phyloP scores from a whole-genome alignment of 441 rosid species.

The Gossypium laxum region DNA sequence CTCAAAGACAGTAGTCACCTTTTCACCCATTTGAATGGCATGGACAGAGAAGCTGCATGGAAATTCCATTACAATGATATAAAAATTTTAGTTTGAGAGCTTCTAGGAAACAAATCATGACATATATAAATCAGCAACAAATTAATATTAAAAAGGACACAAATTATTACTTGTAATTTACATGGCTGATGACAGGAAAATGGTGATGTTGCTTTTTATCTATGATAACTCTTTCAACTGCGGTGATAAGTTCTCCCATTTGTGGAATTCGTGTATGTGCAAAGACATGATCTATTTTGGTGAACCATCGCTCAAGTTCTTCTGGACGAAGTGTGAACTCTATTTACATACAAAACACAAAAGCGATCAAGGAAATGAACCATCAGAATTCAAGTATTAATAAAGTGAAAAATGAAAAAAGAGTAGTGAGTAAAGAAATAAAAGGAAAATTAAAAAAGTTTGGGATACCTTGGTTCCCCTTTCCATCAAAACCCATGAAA shows the following conservation, averaged over 20 bases:
- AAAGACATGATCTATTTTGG: conserved; percentile 79
- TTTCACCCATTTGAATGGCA: conserved; percentile 85
- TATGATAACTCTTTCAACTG: conserved; percentile 56
- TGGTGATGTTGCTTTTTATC: conserved; percentile 61
- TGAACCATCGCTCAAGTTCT: conserved; percentile 96
- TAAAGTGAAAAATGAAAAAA: conserved; percentile 13
- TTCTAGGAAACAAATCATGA: conserved; percentile 2
- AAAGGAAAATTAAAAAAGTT: neutral
- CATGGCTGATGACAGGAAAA: conserved; percentile 68
- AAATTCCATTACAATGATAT: conserved; percentile 9
- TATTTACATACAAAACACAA: conserved; percentile 12
- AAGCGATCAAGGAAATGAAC: conserved; percentile 2
- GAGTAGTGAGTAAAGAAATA: neutral
- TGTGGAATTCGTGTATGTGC: conserved; percentile 80
- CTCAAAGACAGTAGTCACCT: conserved; percentile 77
- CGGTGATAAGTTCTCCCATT: conserved; percentile 62
- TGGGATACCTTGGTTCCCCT: conserved; percentile 80
- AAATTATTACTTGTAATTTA: conserved; percentile 74
- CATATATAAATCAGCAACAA: conserved; percentile 9
- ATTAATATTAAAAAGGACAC: neutral
- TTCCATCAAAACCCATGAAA: conserved; percentile 90
- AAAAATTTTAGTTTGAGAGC: conserved; percentile 8
- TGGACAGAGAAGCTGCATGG: conserved; percentile 75
- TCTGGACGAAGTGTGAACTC: conserved; percentile 75
- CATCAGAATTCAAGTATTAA: neutral